A percentile compares a stretch with the other conserved stretches of the same genome.
Evolutionary conservation across 805 yeast species (phyloP).

Genomic region (Wickerhamomyces canadensis): DNA sequence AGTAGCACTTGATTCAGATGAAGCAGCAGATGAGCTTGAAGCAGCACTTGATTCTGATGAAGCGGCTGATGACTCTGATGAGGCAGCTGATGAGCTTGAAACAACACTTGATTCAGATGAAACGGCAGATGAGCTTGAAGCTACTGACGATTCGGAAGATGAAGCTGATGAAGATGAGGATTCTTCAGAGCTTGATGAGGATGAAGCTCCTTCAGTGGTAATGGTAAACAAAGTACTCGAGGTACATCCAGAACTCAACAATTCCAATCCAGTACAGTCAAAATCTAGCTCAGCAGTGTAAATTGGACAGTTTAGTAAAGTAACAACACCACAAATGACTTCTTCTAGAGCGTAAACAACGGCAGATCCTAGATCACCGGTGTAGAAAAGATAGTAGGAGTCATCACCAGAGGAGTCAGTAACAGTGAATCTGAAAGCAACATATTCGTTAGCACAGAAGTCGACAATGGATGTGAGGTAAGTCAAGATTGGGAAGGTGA

Average conservation of each 20-base stretch:
- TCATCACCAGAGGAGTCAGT: slow-evolving; percentile 1
- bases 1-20: neutral
- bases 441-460: slow-evolving; percentile 11
- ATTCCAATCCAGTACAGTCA: neutral
- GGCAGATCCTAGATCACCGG: slow-evolving; percentile 13
- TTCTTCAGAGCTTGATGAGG: neutral
- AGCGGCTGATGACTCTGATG: slow-evolving; percentile 1
- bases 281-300: slow-evolving; percentile 6
- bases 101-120: neutral
- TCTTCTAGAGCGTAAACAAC: slow-evolving; percentile 1
- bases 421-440: slow-evolving; percentile 6
- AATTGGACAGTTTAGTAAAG: slow-evolving; percentile 4
- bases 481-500: slow-evolving; percentile 3
- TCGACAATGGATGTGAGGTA: slow-evolving; percentile 1
- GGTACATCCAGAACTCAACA: slow-evolving; percentile 6
- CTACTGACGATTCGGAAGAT: neutral
- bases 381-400: slow-evolving; percentile 12
- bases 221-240: neutral
- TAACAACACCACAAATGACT: slow-evolving; percentile 7
- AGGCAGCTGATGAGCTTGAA: neutral
- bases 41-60: neutral
- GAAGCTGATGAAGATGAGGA: slow-evolving; percentile 1
- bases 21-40: neutral
- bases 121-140: neutral
- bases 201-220: neutral